Evolutionary conservation across 305 asterid genomes (phyloP), one percentile per base, ranked within the genome.

Genomic region (Caryopteris hybrid): DNA sequence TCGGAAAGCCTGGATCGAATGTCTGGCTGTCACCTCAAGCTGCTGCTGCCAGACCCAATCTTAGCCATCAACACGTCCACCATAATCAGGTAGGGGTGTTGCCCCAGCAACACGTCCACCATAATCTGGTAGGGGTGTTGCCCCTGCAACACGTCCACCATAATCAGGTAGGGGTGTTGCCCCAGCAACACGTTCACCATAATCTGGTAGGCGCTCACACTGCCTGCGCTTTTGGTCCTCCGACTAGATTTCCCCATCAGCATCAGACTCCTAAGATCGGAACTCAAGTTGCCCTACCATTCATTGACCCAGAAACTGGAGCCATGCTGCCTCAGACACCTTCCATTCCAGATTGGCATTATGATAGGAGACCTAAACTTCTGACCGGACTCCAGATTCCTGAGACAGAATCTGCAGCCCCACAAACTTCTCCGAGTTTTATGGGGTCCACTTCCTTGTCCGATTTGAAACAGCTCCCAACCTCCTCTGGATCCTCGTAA

Each of bases 1-100:
- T 45, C 39, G 70, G 71, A 18, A 54, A 7, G 39, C 81, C 59
- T 3, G 66, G 34, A 63, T 29, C 68, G 5, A 50, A 74, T 8
- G 50, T 58, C 53, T 71, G 70, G 74, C 31, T 59, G 11, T 31
- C 74, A 6, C 71, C 71, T 8, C 39, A 54, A 8, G 45, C 62
- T 12, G 61, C 73, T 41, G 59, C 64, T 42, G 56, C 62, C 39
- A 34, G 52, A 4, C 46, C 13, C 57, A 12, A 9, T 36, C 25
- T 12, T 22, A 60, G 21, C 53, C 31, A 1, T 25, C 31, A 25
- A 25, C 31, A 25, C 4, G 31, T 25, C n/a, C n/a, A n/a, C n/a
- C n/a, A n/a, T n/a, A 10, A 9, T 41, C 34, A 2, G n/a, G 23
- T 46, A 16, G 61, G 52, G 3, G 31, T 4, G 4, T 25, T 25